These are phyloP conservation scores for Lachnellula hyalina DNA, from an alignment of 2,329 filamentous ascomycete species.

Conservation along the genomic window DNA sequence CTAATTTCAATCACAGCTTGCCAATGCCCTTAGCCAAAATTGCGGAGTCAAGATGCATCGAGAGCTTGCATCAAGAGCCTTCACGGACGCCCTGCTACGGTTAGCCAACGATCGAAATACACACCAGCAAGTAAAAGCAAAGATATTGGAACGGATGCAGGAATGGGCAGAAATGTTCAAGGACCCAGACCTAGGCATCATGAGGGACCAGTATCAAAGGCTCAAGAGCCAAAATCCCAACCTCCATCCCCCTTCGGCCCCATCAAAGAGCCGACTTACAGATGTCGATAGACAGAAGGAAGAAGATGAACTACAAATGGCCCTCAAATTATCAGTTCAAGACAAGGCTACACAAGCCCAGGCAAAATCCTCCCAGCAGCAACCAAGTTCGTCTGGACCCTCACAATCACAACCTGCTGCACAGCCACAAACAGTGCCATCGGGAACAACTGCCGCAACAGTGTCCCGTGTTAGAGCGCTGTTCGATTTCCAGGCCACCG, in stretches of 20 bases:
- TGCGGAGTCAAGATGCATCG: slow-evolving; percentile 64
- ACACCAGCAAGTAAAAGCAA: slow-evolving; percentile 92
- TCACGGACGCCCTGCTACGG: slow-evolving; percentile 86
- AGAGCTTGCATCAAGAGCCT: slow-evolving; percentile 66
- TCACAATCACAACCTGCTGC: slow-evolving; percentile 35
- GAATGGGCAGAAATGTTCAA: slow-evolving; percentile 95
- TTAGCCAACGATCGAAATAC: slow-evolving; percentile 93
- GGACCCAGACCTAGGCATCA: slow-evolving; percentile 90
- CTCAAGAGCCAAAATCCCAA: slow-evolving; percentile 82
- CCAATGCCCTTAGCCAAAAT: slow-evolving; percentile 68
- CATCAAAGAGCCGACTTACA: slow-evolving; percentile 87
- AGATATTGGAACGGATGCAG: slow-evolving; percentile 94
- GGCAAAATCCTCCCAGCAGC: slow-evolving; percentile 30
- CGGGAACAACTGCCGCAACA: slow-evolving; percentile 90
- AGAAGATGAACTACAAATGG: slow-evolving; percentile 96
- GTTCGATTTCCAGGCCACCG: slow-evolving; percentile 91
- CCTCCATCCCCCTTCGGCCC: slow-evolving; percentile 85
- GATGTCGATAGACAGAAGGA: slow-evolving; percentile 88
- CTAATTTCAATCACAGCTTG: slow-evolving; percentile 43
- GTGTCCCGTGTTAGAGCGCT: slow-evolving; percentile 90
- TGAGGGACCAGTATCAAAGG: slow-evolving; percentile 90
- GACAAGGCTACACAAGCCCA: slow-evolving; percentile 67
- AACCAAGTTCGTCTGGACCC: slow-evolving; percentile 35
- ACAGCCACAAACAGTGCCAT: slow-evolving; percentile 54
- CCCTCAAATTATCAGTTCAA: slow-evolving; percentile 84